Base-by-base conservation (phyloP, 2,329 filamentous ascomycete species). In the Xylaria sp. region DNA sequence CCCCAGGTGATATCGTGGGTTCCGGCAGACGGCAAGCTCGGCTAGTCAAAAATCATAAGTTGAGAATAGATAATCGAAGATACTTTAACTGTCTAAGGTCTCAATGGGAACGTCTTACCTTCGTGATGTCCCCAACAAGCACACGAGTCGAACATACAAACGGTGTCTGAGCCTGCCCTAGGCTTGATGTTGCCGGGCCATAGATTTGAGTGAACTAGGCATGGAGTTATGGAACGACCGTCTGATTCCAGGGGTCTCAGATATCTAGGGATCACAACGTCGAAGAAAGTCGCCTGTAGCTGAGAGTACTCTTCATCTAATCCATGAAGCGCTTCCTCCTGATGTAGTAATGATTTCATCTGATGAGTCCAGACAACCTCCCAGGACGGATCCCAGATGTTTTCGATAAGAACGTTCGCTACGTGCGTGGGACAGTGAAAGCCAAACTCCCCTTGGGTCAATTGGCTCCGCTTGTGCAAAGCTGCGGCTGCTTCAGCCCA, bases 41-140 rank as follows among this genome's bases (percentile, higher is more conserved):
- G 69, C 69, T 73, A 28, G 46, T 25, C 31, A 25, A 57, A 10
- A 33, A 31, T 48, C 12, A 28, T 56, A n/a, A 56, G 41, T 18
- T 55, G 28, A 9, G 28, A 39, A 56, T 28, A 41, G n/a, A 10
- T 46, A 28, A 39, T 20, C 10, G 10, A 55, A 25, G 25, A 31
- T 61, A 18, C 25, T 5, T 28, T 10, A 46, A 12, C 31, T 36
- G 8, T 41, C 10, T 25, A 60, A 43, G 15, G 4, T 23, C 43
- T 41, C 13, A 12, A 36, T 41, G 41, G 41, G 12, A 39, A 36
- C 20, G 6, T 52, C 70, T 46, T 46, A 75, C 76, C 66, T 65
- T 77, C 75, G 39, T 77, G 74, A 55, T 76, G 75, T 2, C 68
- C 74, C 74, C 76, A 77, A 10, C 71, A 69, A 13, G 73, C 72